These are phyloP conservation scores for Hygrophoropsis aurantiaca DNA, from an alignment of 768 basidiomycete genomes.

Conservation along the genomic window DNA sequence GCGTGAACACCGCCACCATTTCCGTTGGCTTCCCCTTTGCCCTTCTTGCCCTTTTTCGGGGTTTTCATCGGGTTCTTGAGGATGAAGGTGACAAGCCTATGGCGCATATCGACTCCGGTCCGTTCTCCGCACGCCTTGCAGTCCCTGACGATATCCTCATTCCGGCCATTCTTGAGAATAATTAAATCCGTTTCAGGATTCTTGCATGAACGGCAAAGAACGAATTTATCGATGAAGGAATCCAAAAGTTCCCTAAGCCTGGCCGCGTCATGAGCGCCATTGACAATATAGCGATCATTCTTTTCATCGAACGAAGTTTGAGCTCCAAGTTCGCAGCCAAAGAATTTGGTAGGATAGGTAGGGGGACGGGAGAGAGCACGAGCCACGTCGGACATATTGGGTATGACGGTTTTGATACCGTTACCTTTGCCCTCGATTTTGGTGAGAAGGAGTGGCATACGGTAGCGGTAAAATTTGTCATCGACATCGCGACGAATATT, in stretches of 20 bases:
- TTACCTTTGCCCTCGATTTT: slow-evolving; percentile 99
- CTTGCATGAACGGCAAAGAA: slow-evolving; percentile 96
- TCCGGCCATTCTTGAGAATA: slow-evolving; percentile 78
- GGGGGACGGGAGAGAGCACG: slow-evolving; percentile 94
- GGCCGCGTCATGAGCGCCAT: slow-evolving; percentile 90
- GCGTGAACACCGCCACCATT: slow-evolving; percentile 46
- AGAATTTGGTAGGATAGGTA: slow-evolving; percentile 97
- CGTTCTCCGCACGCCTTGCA: slow-evolving; percentile 98
- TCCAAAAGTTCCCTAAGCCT: slow-evolving; percentile 96
- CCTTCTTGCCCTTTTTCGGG: slow-evolving; percentile 63
- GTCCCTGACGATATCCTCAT: slow-evolving; percentile 88
- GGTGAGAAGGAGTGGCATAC: slow-evolving; percentile 92
- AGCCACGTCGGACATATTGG: slow-evolving; percentile 98
- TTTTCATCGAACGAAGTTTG: slow-evolving; percentile 96
- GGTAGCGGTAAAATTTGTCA: slow-evolving; percentile 96
- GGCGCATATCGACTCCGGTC: slow-evolving; percentile 91
- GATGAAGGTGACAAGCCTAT: slow-evolving; percentile 95
- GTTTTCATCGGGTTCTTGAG: slow-evolving; percentile 96
- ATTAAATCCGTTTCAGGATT: slow-evolving; percentile 98
- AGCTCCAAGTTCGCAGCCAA: slow-evolving; percentile 97
- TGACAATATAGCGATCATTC: slow-evolving; percentile 97
- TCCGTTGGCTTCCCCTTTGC: slow-evolving; percentile 56
- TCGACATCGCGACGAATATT: slow-evolving; percentile 96
- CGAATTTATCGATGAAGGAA: slow-evolving; percentile 97
- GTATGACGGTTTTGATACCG: slow-evolving; percentile 98